These are phyloP conservation scores for Pterulicium gracile DNA, from an alignment of 1,284 basidiomycete genomes.

Conservation along the genomic window DNA sequence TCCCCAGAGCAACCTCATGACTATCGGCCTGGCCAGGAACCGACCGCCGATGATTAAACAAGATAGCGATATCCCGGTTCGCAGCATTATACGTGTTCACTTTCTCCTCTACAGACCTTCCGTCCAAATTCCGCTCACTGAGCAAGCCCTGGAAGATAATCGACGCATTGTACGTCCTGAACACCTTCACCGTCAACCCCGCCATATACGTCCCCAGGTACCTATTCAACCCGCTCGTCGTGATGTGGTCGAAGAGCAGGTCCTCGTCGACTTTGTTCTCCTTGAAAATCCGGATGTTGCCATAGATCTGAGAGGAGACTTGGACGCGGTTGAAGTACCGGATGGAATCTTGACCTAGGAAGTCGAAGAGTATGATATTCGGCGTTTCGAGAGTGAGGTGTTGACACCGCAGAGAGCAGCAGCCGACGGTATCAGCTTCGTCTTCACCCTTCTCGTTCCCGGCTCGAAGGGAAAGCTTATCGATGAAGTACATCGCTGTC, in stretches of 20 bases:
- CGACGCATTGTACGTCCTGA: constrained; percentile 98
- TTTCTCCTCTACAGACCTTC: constrained; percentile 81
- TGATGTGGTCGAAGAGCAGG: constrained; percentile 88
- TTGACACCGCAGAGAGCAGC: constrained; percentile 91
- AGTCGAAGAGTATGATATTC: constrained; percentile 84
- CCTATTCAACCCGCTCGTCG: constrained; percentile 84
- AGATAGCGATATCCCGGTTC: constrained; percentile 88
- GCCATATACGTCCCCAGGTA: constrained; percentile 90
- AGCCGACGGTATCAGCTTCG: constrained; percentile 95
- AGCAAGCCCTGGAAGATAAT: constrained; percentile 87
- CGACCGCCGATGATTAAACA: constrained; percentile 96
- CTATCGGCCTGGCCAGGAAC: constrained; percentile 87
- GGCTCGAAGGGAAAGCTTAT: constrained; percentile 87
- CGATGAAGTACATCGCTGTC: constrained; percentile 96
- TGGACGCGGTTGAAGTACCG: constrained; percentile 86
- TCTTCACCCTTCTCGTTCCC: constrained; percentile 98
- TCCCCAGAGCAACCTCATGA: constrained; percentile 88
- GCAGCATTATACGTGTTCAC: constrained; percentile 92
- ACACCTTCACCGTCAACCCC: constrained; percentile 93
- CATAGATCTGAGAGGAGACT: constrained; percentile 83
- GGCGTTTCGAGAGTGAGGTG: constrained; percentile 87
- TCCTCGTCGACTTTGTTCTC: constrained; percentile 84
- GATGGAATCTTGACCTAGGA: constrained; percentile 96
- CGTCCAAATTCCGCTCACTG: constrained; percentile 61
- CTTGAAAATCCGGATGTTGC: constrained; percentile 86